Conservation (phyloP, 2,329 filamentous ascomycete genomes). For the Diaporthe helianthi region DNA sequence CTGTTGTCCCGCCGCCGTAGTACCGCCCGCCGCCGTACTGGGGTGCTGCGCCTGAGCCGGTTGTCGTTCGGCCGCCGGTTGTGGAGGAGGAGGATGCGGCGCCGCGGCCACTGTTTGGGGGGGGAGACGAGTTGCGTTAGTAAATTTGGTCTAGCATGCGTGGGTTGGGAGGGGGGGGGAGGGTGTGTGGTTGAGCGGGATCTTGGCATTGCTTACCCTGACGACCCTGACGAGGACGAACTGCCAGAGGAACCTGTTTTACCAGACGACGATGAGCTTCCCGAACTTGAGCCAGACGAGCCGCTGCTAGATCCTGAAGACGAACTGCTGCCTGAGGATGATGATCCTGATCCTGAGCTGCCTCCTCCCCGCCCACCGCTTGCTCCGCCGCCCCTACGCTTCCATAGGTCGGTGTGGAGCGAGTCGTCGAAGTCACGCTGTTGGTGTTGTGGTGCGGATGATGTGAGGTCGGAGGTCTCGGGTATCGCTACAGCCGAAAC, state of each 20-base stretch:
- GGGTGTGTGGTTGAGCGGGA: no score
- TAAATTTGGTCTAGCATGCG: background rate
- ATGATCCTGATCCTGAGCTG: slow-evolving; percentile 38
- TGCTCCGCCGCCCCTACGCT: slow-evolving; percentile 67
- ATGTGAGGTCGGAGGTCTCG: slow-evolving; percentile 33
- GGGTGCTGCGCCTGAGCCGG: slow-evolving; percentile 64
- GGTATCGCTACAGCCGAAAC: slow-evolving; percentile 39
- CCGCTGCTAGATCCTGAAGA: slow-evolving; percentile 31
- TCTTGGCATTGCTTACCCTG: slow-evolving; percentile 8
- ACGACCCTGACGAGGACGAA: slow-evolving; percentile 5
- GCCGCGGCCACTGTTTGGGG: slow-evolving; percentile 35
- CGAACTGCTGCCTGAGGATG: slow-evolving; percentile 36
- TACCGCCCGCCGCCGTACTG: slow-evolving; percentile 67
- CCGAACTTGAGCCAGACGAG: slow-evolving; percentile 12
- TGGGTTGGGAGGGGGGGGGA: no score
- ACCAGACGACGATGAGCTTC: slow-evolving; percentile 43
- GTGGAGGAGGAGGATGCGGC: slow-evolving; percentile 46
- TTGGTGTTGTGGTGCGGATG: slow-evolving; percentile 24
- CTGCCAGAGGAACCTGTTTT: slow-evolving; percentile 30
- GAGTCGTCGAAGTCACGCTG: slow-evolving; percentile 35
- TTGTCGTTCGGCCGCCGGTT: slow-evolving; percentile 58
- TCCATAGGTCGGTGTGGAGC: slow-evolving; percentile 57
- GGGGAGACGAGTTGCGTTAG: background rate
- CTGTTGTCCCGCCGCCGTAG: slow-evolving; percentile 70
- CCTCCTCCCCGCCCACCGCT: slow-evolving; percentile 53